These are phyloP conservation scores for Neurospora sp. DNA, from an alignment of 495 filamentous ascomycete genomes.

Conservation along the genomic window DNA sequence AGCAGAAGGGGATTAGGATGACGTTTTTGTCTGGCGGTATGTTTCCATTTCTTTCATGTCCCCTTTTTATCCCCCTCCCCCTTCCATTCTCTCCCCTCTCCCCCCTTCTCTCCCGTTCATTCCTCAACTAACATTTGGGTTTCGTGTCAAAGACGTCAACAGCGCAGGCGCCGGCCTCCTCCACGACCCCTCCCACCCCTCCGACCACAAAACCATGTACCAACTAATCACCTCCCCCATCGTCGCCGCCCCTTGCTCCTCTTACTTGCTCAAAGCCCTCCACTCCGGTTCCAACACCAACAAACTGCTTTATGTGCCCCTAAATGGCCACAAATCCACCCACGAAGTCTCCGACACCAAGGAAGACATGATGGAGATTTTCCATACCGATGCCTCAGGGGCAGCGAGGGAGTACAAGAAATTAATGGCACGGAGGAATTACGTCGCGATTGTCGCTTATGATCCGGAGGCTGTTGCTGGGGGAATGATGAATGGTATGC, in stretches of 20 bases:
- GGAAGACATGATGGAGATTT: constrained; percentile 99
- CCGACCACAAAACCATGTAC: constrained; percentile 98
- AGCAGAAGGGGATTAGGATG: constrained; percentile 90
- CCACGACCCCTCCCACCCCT: constrained; percentile 83
- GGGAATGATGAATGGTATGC: constrained; percentile 34
- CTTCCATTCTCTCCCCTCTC: no score
- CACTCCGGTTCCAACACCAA: constrained; percentile 91
- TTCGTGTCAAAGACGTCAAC: constrained; percentile 81
- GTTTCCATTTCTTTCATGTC: no score
- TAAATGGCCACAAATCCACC: constrained; percentile 75
- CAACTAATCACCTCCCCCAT: constrained; percentile 88
- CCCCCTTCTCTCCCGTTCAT: no score
- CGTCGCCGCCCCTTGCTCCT: constrained; percentile 75
- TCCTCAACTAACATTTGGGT: no score
- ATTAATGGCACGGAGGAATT: constrained; percentile 87
- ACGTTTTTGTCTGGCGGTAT: constrained; percentile 58
- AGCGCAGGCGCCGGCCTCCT: constrained; percentile 87
- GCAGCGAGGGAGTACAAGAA: constrained; percentile 69
- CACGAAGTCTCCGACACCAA: constrained; percentile 73
- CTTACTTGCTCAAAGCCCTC: constrained; percentile 82
- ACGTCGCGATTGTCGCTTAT: constrained; percentile 87
- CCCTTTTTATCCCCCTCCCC: no score
- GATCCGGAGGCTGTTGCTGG: constrained; percentile 69
- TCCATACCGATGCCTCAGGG: constrained; percentile 61
- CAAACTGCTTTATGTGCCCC: constrained; percentile 80